Percentiles rank a stretch among this genome's conserved stretches.
phyloP scores from a whole-genome alignment of 2,329 filamentous ascomycete genomes.

The Parasarocladium wereldwijsianum region DNA sequence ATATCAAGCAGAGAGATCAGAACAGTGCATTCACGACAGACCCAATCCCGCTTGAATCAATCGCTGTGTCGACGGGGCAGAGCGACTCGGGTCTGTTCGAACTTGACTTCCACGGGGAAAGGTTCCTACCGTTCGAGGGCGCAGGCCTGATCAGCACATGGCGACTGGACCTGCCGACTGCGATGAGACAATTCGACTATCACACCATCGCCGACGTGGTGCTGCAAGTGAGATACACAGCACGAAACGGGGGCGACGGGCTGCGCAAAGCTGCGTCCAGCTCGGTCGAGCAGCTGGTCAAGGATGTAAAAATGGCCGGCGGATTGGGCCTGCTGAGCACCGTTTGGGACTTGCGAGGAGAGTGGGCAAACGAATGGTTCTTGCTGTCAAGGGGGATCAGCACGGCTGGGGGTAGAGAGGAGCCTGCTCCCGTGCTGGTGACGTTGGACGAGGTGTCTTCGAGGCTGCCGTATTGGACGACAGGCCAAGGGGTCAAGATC shows the following conservation, averaged over 20 bases:
- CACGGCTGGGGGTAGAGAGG: too few species aligned
- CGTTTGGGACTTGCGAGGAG: too few species aligned
- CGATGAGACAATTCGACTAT: slow-evolving; percentile 15
- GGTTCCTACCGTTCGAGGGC: slow-evolving; percentile 22
- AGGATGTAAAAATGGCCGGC: background rate
- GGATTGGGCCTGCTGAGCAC: background rate
- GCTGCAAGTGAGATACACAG: slow-evolving; percentile 18
- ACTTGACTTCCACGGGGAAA: slow-evolving; percentile 13
- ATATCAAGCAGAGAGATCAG: slow-evolving; percentile 4
- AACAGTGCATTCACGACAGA: slow-evolving; percentile 9
- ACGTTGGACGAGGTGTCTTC: too few species aligned
- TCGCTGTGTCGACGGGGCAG: slow-evolving; percentile 9
- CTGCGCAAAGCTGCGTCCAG: background rate
- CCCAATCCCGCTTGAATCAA: slow-evolving; percentile 11
- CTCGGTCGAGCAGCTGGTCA: background rate
- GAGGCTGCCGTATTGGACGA: too few species aligned
- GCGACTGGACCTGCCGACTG: slow-evolving; percentile 14
- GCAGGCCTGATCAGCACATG: slow-evolving; percentile 17
- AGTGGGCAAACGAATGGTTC: too few species aligned
- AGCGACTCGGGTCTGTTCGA: slow-evolving; percentile 20
- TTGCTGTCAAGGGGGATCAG: too few species aligned
- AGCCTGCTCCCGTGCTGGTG: too few species aligned
- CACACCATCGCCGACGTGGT: slow-evolving; percentile 17
- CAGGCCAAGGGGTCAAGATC: too few species aligned
- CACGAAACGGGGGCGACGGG: slow-evolving; percentile 15